phyloP scores from a whole-genome alignment of 192 early-diverging fungal genomes.

The Entomortierella beljakovae region DNA sequence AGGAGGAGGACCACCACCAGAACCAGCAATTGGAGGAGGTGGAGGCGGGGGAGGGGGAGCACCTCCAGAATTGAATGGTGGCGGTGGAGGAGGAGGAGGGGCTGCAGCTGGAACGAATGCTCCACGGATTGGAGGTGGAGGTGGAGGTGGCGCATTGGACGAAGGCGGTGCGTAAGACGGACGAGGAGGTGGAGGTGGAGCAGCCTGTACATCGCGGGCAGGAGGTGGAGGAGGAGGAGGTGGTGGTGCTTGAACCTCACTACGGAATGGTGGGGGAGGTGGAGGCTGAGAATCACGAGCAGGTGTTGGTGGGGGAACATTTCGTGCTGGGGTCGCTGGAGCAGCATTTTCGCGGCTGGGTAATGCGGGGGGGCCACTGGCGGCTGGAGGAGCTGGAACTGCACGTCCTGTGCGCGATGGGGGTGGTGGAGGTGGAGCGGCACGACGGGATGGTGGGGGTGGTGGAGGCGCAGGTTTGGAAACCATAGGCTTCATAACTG shows the following conservation, averaged over 20 bases:
- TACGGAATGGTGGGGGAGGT: slow-evolving; percentile 21
- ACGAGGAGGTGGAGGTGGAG: slow-evolving; percentile 42
- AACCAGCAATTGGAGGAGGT: slow-evolving; percentile 24
- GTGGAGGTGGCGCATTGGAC: slow-evolving; percentile 44
- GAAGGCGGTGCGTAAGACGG: slow-evolving; percentile 28
- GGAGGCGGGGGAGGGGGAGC: slow-evolving; percentile 53
- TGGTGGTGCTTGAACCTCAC: neutral
- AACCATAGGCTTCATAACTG: slow-evolving; percentile 41
- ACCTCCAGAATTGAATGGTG: slow-evolving; percentile 31
- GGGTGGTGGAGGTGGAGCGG: slow-evolving; percentile 55
- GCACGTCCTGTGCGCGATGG: slow-evolving; percentile 37
- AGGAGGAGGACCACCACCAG: slow-evolving; percentile 30
- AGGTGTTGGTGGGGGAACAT: slow-evolving; percentile 43
- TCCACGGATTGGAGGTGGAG: slow-evolving; percentile 57
- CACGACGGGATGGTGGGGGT: slow-evolving; percentile 44
- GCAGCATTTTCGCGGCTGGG: slow-evolving; percentile 39
- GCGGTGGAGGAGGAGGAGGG: slow-evolving; percentile 51
- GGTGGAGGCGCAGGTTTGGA: slow-evolving; percentile 53
- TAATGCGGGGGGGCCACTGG: slow-evolving; percentile 22
- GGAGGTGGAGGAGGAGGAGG: slow-evolving; percentile 30
- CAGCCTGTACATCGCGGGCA: slow-evolving; percentile 11
- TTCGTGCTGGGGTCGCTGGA: slow-evolving; percentile 31
- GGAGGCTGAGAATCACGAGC: slow-evolving; percentile 23
- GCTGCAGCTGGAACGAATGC: slow-evolving; percentile 20
- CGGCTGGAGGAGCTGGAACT: slow-evolving; percentile 28